Evolutionary conservation across 768 basidiomycete genomes (phyloP).

Genomic region (Sporobolomyces roseus): DNA sequence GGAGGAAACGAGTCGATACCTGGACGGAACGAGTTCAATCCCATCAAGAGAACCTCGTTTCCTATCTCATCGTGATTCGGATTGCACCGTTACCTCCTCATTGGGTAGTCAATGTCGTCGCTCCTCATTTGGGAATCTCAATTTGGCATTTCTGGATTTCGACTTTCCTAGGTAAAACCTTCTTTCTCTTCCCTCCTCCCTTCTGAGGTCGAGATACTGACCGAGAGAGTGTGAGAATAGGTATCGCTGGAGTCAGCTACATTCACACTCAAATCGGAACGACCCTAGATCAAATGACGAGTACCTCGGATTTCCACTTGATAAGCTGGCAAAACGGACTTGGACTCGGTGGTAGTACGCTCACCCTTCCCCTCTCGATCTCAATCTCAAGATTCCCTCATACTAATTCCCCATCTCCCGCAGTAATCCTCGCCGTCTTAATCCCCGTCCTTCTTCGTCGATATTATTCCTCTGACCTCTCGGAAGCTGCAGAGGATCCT

Average conservation of each 20-base stretch:
- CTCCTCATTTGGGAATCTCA: conserved; percentile 85
- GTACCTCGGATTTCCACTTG: conserved; percentile 84
- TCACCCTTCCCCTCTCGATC: neutral
- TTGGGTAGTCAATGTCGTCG: conserved; percentile 90
- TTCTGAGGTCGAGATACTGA: neutral
- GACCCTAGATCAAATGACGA: conserved; percentile 89
- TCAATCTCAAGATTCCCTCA: neutral
- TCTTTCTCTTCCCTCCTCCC: neutral
- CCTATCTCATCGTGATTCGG: conserved; percentile 82
- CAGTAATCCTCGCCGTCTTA: conserved; percentile 37
- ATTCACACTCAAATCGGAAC: conserved; percentile 85
- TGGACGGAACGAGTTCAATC: conserved; percentile 74
- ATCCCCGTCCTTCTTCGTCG: conserved; percentile 33
- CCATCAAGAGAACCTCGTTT: conserved; percentile 78
- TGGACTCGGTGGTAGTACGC: conserved; percentile 37
- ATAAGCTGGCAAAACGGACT: conserved; percentile 50
- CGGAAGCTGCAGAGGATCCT: conserved; percentile 21
- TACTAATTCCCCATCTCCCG: too few relatives aligned
- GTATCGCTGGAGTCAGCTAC: conserved; percentile 77
- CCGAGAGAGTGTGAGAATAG: conserved; percentile 1
- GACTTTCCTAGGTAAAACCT: conserved; percentile 66
- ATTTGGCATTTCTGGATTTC: conserved; percentile 81
- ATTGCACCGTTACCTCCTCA: conserved; percentile 86
- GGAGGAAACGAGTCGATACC: conserved; percentile 72
- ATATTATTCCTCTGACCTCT: conserved; percentile 24